Evolutionary conservation across 2,329 filamentous ascomycete species (phyloP).

Genomic region (Escovopsis sp.): DNA sequence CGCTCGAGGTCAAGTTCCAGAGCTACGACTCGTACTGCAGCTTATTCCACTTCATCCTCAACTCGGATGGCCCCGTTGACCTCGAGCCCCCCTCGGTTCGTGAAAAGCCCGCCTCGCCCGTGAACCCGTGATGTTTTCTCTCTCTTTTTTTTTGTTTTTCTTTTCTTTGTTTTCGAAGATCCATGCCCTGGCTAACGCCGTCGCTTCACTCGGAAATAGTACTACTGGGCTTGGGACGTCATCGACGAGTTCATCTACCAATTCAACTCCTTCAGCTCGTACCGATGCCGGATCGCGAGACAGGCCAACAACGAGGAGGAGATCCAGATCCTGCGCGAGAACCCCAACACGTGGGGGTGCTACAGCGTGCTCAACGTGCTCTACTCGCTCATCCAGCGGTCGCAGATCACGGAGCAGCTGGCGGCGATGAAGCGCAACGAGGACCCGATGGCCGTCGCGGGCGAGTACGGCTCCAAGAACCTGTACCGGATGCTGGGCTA

Average conservation of each 20-base stretch:
- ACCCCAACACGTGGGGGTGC: constrained; percentile 98
- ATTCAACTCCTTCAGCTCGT: constrained; percentile 98
- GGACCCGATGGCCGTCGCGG: constrained; percentile 74
- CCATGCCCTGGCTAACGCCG: constrained; percentile 3
- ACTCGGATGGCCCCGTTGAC: constrained; percentile 97
- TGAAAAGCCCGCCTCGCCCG: constrained; percentile 13
- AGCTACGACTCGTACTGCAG: constrained; percentile 99
- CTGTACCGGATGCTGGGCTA: constrained; percentile 98
- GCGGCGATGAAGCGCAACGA: constrained; percentile 89
- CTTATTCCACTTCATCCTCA: constrained; percentile 97
- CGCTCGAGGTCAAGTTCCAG: constrained; percentile 91
- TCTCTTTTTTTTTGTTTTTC: no score
- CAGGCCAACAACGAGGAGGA: constrained; percentile 81
- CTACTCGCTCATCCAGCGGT: constrained; percentile 96
- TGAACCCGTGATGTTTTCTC: not conserved
- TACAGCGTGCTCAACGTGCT: constrained; percentile 98
- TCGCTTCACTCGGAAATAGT: constrained; percentile 35
- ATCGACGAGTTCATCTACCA: constrained; percentile 99
- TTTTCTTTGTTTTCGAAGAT: not conserved
- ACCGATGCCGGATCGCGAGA: constrained; percentile 81
- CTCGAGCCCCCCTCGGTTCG: constrained; percentile 90
- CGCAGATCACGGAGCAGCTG: constrained; percentile 95
- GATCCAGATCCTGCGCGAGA: constrained; percentile 78
- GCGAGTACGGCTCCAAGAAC: constrained; percentile 87
- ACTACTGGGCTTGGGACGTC: constrained; percentile 99